Percentiles rank a stretch among this genome's conserved stretches.
Evolutionary conservation across 179 eudicot genomes (phyloP).

Genomic region (Patellifolia procumbens): DNA sequence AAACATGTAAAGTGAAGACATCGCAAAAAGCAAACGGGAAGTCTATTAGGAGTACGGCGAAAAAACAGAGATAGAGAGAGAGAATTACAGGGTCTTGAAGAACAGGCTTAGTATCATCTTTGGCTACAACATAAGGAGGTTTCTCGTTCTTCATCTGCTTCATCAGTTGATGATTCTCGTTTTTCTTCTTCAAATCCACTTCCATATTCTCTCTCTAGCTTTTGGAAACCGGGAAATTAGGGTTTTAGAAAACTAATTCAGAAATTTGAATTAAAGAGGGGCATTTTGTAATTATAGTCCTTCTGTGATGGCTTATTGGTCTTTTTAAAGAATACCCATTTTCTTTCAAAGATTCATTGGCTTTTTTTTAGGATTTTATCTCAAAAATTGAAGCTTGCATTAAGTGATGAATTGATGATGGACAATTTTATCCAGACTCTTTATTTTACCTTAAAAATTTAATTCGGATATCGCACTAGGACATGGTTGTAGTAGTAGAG

Average conservation of each 20-base stretch:
- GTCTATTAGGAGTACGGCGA: too few relatives aligned
- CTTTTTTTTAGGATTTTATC: neutral
- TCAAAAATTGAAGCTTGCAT: too few relatives aligned
- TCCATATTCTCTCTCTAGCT: slow-evolving; percentile 24
- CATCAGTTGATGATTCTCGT: too few relatives aligned
- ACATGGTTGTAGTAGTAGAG: too few relatives aligned
- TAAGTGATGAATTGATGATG: too few relatives aligned
- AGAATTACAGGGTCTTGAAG: slow-evolving; percentile 34
- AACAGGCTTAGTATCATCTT: slow-evolving; percentile 39
- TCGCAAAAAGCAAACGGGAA: too few relatives aligned
- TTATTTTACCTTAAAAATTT: too few relatives aligned
- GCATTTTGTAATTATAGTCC: neutral
- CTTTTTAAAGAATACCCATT: neutral
- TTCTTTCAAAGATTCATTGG: too few relatives aligned
- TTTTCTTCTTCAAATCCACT: slow-evolving; percentile 13
- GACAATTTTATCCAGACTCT: too few relatives aligned
- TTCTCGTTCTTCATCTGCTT: slow-evolving; percentile 22
- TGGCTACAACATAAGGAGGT: slow-evolving; percentile 32
- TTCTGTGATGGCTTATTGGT: neutral
- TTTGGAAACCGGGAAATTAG: neutral
- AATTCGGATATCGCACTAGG: too few relatives aligned
- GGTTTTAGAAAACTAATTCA: neutral
- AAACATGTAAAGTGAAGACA: too few relatives aligned
- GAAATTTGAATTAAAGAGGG: neutral
- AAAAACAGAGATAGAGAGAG: neutral